Percentiles rank a stretch among this genome's conserved stretches.
phyloP scores from a whole-genome alignment of 306 rosid species.

The Rosa persica region DNA sequence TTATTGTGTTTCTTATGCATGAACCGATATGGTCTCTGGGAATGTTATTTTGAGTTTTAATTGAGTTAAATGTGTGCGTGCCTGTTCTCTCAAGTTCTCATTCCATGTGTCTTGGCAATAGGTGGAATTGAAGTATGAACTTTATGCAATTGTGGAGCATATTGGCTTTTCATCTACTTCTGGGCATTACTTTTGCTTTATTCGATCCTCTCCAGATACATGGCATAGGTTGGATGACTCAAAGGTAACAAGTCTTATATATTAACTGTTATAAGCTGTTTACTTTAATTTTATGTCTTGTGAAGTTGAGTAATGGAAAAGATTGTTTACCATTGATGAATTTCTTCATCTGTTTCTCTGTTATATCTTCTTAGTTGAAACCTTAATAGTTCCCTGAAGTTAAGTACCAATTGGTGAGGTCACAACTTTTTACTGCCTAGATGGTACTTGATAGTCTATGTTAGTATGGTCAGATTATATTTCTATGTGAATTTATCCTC shows the following conservation, averaged over 20 bases:
- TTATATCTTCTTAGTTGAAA: not conserved
- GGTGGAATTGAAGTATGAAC: constrained; percentile 69
- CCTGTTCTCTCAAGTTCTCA: constrained; percentile 20
- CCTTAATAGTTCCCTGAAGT: not conserved
- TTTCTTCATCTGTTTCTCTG: not conserved
- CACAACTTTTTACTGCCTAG: not conserved
- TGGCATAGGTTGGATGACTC: constrained; percentile 87
- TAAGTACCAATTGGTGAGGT: not conserved
- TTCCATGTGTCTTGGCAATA: constrained; percentile 18
- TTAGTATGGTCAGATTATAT: not conserved
- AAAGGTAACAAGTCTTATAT: constrained; percentile 43
- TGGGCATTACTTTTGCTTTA: constrained; percentile 82
- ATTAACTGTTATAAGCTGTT: not conserved
- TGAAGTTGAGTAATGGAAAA: not conserved
- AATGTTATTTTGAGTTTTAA: not conserved
- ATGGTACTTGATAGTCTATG: not conserved
- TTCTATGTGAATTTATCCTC: not conserved
- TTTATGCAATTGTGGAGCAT: constrained; percentile 83
- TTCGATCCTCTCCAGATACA: constrained; percentile 70
- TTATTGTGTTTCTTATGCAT: not conserved
- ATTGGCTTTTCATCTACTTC: constrained; percentile 62
- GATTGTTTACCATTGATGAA: constrained; percentile 1
- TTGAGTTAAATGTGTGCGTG: not conserved
- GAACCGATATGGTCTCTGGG: not conserved
- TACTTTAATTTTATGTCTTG: not conserved